A percentile compares a stretch with the other conserved stretches of the same genome.
These are phyloP conservation scores for Aspergillus pseudoterreus DNA, from an alignment of 2,329 filamentous ascomycete species.

Conservation along the genomic window DNA sequence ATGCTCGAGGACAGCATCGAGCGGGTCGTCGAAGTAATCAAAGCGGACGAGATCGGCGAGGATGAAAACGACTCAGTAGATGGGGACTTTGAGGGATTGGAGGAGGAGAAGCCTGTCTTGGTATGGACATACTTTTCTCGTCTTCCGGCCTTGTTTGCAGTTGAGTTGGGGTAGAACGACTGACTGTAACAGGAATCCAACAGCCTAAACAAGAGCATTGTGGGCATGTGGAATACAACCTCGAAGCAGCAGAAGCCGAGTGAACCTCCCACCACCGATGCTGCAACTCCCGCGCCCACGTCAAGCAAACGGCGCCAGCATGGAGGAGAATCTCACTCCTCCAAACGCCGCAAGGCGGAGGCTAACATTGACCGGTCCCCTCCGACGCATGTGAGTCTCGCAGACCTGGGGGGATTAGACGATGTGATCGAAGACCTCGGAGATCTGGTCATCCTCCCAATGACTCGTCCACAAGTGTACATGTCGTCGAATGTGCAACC, in stretches of 20 bases:
- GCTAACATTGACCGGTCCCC: conserved; percentile 59
- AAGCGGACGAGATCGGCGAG: conserved; percentile 57
- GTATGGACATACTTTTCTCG: conserved; percentile 19
- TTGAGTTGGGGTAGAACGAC: not conserved
- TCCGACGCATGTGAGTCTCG: conserved; percentile 63
- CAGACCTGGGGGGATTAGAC: conserved; percentile 74
- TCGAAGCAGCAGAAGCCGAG: conserved; percentile 29
- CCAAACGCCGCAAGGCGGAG: conserved; percentile 61
- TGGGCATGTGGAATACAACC: conserved; percentile 54
- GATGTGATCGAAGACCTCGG: conserved; percentile 66
- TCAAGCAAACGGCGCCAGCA: conserved; percentile 55
- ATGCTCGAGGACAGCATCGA: conserved; percentile 82
- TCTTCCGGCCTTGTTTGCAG: not conserved
- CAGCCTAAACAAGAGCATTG: conserved; percentile 63
- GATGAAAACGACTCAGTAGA: conserved; percentile 50
- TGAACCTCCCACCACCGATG: conserved; percentile 23
- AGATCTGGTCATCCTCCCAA: conserved; percentile 68
- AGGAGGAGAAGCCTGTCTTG: conserved; percentile 30
- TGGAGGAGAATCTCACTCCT: conserved; percentile 60
- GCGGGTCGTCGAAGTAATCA: conserved; percentile 70
- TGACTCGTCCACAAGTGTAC: conserved; percentile 66
- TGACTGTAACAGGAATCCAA: conserved; percentile 49
- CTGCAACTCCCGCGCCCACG: conserved; percentile 24
- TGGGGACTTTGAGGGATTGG: conserved; percentile 50
- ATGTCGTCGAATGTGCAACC: conserved; percentile 63